Evolutionary conservation across 768 basidiomycete genomes (phyloP), one percentile per base, ranked within the genome.

Genomic region (Termitomyces sp.): DNA sequence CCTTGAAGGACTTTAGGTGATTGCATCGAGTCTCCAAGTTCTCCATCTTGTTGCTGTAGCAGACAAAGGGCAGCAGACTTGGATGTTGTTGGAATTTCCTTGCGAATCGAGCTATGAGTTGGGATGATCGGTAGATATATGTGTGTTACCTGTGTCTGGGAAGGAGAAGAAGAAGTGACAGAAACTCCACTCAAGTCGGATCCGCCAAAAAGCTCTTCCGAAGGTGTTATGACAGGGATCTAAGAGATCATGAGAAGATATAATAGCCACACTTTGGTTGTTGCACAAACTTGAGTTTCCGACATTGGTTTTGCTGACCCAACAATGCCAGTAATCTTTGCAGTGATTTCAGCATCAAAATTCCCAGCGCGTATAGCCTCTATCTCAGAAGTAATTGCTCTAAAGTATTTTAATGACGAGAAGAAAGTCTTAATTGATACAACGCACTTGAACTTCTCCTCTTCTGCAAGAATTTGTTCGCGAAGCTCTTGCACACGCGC

Each of bases 381-480:
- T 46, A 94, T 90, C 70, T 95, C 93, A 3, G 79, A 72, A 20
- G 86, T 77, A 14, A 94, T 75, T 35, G 70, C 72, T 70, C 92
- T 92, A 52, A 26, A 59, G 7, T 28, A 18, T 7, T 20, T 38
- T 16, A 38, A 53, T 16, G 59, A 57, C 6, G 38, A 53, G 22
- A 28, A 49, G n/a, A 10, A 13, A 33, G 35, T n/a, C 43, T 14
- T 18, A 18, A 26, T 32, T 35, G 6, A n/a, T 32, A 8, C 7
- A 14, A 65, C 80, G 28, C 66, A 88, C 90, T 84, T 90, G 81
- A 94, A 97, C 57, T 81, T 84, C 30, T 72, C 69, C 72, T 96
- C 94, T 67, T 94, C 88, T 1, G 73, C 78, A 33, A 78, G 65
- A 42, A 97, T 92, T 45, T 86, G 77, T n/a, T 76, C 77, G 56